A percentile compares a stretch with the other conserved stretches of the same genome.
Conservation (phyloP, 768 basidiomycete genomes). For the Mycena capillaripes region DNA sequence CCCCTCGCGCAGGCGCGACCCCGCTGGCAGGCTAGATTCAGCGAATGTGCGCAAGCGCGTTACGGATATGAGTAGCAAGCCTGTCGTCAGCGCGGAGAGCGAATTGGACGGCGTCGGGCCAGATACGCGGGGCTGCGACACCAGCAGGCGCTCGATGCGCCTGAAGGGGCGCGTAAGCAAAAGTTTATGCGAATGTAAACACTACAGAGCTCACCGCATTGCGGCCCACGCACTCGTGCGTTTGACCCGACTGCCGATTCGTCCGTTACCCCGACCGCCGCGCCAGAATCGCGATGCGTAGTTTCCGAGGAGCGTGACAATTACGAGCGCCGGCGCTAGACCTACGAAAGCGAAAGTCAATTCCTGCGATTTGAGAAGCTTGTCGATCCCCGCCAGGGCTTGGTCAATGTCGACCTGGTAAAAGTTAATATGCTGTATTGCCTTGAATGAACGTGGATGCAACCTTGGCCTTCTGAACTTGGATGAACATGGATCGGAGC, state of each 20-base stretch:
- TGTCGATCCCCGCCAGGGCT: conserved; percentile 87
- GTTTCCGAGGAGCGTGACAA: conserved; percentile 79
- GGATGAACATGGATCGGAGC: conserved; percentile 88
- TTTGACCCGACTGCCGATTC: conserved; percentile 69
- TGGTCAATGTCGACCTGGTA: conserved; percentile 25
- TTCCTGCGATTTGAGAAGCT: conserved; percentile 93
- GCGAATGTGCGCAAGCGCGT: conserved; percentile 77
- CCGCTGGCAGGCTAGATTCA: conserved; percentile 65
- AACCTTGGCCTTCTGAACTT: conserved; percentile 95
- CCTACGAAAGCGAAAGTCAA: conserved; percentile 98
- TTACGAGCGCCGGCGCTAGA: conserved; percentile 88
- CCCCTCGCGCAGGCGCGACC: conserved; percentile 76
- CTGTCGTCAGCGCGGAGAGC: conserved; percentile 73
- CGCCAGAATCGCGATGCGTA: conserved; percentile 66
- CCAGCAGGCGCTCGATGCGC: conserved; percentile 78
- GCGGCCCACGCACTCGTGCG: conserved; percentile 76
- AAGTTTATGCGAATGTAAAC: background rate
- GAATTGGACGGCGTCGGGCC: conserved; percentile 37
- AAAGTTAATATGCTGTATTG: background rate
- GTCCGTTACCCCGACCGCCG: conserved; percentile 62
- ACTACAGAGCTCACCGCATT: conserved; percentile 65
- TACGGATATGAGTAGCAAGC: conserved; percentile 80
- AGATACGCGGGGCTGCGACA: conserved; percentile 56
- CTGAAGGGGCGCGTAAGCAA: conserved; percentile 45
- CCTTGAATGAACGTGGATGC: background rate